These are phyloP conservation scores for Aureobasidium pullulans DNA, from an alignment of 2,329 filamentous ascomycete species.

Conservation along the genomic window DNA sequence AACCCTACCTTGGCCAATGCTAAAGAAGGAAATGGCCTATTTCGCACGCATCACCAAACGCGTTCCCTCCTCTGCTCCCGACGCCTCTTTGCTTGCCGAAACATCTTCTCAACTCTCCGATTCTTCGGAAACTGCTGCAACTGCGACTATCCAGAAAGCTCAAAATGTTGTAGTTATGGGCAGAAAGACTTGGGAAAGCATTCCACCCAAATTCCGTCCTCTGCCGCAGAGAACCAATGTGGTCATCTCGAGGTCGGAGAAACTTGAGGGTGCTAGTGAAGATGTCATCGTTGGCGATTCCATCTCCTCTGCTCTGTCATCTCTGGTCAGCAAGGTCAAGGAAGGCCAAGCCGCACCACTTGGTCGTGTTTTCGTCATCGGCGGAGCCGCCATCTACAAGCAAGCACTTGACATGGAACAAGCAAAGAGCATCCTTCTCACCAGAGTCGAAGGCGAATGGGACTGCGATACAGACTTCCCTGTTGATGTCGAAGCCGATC, in stretches of 20 bases:
- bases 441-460: constrained; percentile 60
- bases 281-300: constrained; percentile 32
- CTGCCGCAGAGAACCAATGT: constrained; percentile 75
- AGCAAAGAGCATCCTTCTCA: constrained; percentile 60
- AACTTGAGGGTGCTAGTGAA: constrained; percentile 22
- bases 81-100: neutral
- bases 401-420: constrained; percentile 56
- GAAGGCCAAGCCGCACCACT: constrained; percentile 28
- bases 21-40: constrained; percentile 89
- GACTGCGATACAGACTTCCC: constrained; percentile 72
- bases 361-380: constrained; percentile 74
- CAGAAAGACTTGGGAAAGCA: constrained; percentile 91
- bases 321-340: constrained; percentile 17
- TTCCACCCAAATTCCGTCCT: constrained; percentile 71
- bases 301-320: constrained; percentile 30
- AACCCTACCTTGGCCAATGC: constrained; percentile 77
- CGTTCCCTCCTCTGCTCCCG: constrained; percentile 30
- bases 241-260: constrained; percentile 55
- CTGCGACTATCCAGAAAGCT: constrained; percentile 1
- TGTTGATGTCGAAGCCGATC: constrained; percentile 42
- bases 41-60: constrained; percentile 85
- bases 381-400: constrained; percentile 78
- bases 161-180: constrained; percentile 83
- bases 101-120: constrained; percentile 11
- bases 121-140: constrained; percentile 6